Conservation (phyloP, 371 early-diverging fungal genomes). For the Lichtheimia hyalospora region DNA sequence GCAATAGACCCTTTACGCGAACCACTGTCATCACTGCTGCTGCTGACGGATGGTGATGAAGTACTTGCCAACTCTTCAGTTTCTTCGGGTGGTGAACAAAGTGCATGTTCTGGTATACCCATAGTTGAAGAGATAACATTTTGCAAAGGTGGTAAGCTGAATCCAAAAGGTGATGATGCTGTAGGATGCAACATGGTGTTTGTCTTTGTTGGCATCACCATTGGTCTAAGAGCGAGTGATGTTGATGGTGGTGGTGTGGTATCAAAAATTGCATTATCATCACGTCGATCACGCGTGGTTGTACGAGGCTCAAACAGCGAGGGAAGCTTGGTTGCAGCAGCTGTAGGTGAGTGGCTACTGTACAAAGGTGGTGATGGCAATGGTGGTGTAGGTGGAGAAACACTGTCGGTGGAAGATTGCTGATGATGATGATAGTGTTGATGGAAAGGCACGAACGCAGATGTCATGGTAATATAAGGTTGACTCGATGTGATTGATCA, state of each 20-base stretch:
- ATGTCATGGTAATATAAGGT: conserved; percentile 10
- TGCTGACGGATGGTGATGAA: background rate
- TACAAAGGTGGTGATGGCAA: conserved; percentile 23
- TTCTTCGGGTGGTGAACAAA: conserved; percentile 6
- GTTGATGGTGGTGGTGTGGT: too few relatives aligned
- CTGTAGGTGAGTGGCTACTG: background rate
- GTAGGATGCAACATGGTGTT: background rate
- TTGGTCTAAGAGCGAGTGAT: background rate
- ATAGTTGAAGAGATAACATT: conserved; percentile 5
- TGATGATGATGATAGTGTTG: conserved; percentile 1
- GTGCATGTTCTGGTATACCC: background rate
- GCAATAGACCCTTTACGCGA: conserved; percentile 38
- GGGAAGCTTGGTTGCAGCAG: conserved; percentile 10
- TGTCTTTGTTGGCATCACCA: too few relatives aligned
- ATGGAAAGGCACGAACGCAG: conserved; percentile 18
- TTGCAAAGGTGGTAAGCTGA: conserved; percentile 35
- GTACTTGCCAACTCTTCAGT: conserved; percentile 3
- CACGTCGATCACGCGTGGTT: too few relatives aligned
- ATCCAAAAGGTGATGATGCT: conserved; percentile 12
- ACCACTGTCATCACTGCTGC: too few relatives aligned
- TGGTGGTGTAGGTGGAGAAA: conserved; percentile 15
- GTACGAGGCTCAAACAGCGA: conserved; percentile 7
- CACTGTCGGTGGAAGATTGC: background rate
- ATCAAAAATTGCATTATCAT: too few relatives aligned
- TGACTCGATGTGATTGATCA: background rate